Evolutionary conservation across 352 stramenopile genomes (phyloP), one percentile per base, ranked within the genome.

Genomic region (Pseudoperonospora humuli): DNA sequence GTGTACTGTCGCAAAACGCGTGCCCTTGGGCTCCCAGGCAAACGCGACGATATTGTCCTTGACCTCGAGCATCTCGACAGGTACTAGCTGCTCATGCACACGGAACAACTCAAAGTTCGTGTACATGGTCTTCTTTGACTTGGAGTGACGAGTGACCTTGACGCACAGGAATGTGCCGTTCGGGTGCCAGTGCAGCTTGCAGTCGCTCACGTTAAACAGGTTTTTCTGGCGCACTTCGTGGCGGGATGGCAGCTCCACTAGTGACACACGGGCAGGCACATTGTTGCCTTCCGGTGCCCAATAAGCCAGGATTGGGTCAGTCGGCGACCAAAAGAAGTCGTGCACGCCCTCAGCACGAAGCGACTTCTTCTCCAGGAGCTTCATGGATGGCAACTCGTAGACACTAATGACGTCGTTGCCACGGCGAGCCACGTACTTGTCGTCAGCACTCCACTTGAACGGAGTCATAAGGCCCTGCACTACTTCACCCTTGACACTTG

Each of bases 81-180:
- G 95, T 53, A 99, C 86, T 39, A 96, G 89, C 24, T 80, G 41
- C 56, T 99, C 93, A 33, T 86, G 87, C 31, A 98, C 71, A 42
- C 95, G 80, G 75, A 99, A 99, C 32, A 99, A 70, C 67, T 99
- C 96, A 62, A 99, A 96, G 63, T 98, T 98, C 44, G 97, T 98
- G 76, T 97, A 99, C 35, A 97, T 75, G 26, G 95, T 99, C 79
- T 99, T 99, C 75, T 98, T 98, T 3, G 75, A 88, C 73, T 91
- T 93, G 56, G 76, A 89, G 68, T 91, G 78, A 27, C 81, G 76
- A 37, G 78, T 92, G 15, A 93, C 84, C 59, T 92, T 90, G 20
- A 92, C 88, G 44, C 84, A 93, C 32, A 97, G 45, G 69, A 92
- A 97, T 32, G 96, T 89, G 45, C 96, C 96, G 50, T 97, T 88